A percentile compares a stretch with the other conserved stretches of the same genome.
Evolutionary conservation across 371 early-diverging fungal genomes (phyloP).

Genomic region (Mycotypha africana): DNA sequence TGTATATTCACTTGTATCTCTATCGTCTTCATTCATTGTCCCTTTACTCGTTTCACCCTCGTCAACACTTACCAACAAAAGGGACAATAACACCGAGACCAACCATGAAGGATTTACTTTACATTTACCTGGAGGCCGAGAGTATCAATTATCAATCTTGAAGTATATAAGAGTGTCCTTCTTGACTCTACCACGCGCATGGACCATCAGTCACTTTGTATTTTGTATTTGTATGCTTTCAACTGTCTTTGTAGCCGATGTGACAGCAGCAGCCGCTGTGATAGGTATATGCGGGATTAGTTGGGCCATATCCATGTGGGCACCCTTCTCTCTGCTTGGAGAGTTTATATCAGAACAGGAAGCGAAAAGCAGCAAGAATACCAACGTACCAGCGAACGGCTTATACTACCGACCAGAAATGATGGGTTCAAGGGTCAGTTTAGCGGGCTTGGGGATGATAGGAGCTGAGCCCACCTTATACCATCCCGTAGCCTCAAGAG

Average conservation of each 20-base stretch:
- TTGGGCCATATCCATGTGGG: conserved; percentile 91
- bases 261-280: conserved; percentile 48
- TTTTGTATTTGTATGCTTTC: conserved; percentile 65
- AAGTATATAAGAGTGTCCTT: conserved; percentile 17
- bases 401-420: background rate
- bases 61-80: too few species aligned
- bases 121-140: conserved; percentile 5
- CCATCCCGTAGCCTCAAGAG: conserved; percentile 20
- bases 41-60: conserved; percentile 47
- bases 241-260: conserved; percentile 53
- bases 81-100: too few species aligned
- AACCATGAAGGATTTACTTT: background rate
- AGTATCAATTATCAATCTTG: conserved; percentile 10
- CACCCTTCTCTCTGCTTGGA: conserved; percentile 89
- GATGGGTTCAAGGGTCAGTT: conserved; percentile 24
- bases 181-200: conserved; percentile 60
- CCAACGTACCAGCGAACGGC: too few species aligned
- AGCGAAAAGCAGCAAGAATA: background rate
- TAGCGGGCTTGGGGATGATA: conserved; percentile 23
- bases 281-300: conserved; percentile 76
- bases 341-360: conserved; percentile 63
- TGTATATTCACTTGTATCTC: conserved; percentile 70
- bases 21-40: conserved; percentile 66
- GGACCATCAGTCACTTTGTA: conserved; percentile 62
- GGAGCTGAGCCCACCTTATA: conserved; percentile 37